Percentiles rank a stretch among this genome's conserved stretches.
Conservation (phyloP, 306 rosid species). For the Cicer yamashitae region DNA sequence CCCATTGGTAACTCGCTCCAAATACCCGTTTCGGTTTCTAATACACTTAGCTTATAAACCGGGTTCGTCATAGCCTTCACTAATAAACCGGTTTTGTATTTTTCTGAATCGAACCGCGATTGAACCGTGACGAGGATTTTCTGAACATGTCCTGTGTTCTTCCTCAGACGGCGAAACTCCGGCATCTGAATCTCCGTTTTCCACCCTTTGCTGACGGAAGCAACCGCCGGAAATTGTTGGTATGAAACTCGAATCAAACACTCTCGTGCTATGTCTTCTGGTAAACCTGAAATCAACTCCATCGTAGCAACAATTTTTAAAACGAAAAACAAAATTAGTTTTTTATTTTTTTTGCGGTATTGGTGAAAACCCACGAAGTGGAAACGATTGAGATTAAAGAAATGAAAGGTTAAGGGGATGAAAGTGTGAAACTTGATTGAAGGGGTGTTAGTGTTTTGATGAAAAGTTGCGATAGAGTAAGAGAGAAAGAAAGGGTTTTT, state of each 20-base stretch:
- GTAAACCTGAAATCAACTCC: constrained; percentile 76
- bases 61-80: constrained; percentile 45
- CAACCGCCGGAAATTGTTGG: constrained; percentile 50
- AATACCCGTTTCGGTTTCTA: constrained; percentile 51
- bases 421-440: constrained; percentile 4
- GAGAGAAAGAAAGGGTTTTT: background rate
- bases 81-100: constrained; percentile 1
- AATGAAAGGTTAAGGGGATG: too few relatives aligned
- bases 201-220: constrained; percentile 64
- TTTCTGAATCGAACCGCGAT: constrained; percentile 50
- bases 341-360: background rate
- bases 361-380: background rate
- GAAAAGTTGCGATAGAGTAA: background rate
- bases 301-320: constrained; percentile 24
- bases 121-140: constrained; percentile 63
- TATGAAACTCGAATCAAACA: constrained; percentile 60
- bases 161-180: constrained; percentile 62
- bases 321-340: background rate
- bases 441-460: background rate
- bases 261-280: constrained; percentile 68
- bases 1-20: constrained; percentile 62
- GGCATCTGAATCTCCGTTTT: constrained; percentile 58
- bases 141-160: constrained; percentile 47
- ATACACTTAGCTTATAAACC: constrained; percentile 54
- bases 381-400: background rate